Evolutionary conservation across 805 yeast species (phyloP).

Genomic region (Ogataea allantospora): DNA sequence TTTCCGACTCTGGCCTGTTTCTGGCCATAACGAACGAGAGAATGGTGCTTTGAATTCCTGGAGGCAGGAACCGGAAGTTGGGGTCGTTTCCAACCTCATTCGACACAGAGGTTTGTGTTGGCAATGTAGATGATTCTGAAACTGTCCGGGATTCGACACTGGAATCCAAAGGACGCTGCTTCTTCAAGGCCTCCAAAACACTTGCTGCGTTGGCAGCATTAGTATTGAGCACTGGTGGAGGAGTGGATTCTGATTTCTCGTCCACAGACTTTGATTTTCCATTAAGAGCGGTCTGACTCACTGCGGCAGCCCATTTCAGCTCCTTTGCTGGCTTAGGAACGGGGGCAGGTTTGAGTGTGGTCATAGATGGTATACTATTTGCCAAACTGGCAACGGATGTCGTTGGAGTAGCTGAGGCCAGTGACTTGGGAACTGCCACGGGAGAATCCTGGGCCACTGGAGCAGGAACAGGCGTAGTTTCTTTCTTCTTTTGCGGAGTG

Average conservation of each 20-base stretch:
- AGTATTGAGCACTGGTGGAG: slow-evolving; percentile 22
- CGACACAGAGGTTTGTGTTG: slow-evolving; percentile 10
- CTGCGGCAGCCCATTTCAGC: slow-evolving; percentile 36
- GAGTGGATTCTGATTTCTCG: slow-evolving; percentile 2
- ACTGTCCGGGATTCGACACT: slow-evolving; percentile 6
- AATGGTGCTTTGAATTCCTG: slow-evolving; percentile 35
- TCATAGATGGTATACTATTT: slow-evolving; percentile 20
- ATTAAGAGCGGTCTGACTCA: slow-evolving; percentile 20
- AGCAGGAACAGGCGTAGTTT: slow-evolving; percentile 13
- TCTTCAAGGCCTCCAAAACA: slow-evolving; percentile 36
- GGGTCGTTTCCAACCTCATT: slow-evolving; percentile 25
- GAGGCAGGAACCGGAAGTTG: slow-evolving; percentile 33
- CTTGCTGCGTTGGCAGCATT: slow-evolving; percentile 38
- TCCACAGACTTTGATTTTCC: slow-evolving; percentile 8
- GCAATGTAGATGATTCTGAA: slow-evolving; percentile 6
- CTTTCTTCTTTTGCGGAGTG: not conserved
- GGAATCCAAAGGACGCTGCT: slow-evolving; percentile 32
- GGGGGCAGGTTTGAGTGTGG: slow-evolving; percentile 36
- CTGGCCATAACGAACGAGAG: slow-evolving; percentile 29
- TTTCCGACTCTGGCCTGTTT: slow-evolving; percentile 17
- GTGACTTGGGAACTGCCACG: slow-evolving; percentile 1
- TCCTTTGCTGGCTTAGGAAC: slow-evolving; percentile 34
- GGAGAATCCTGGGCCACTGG: slow-evolving; percentile 10
- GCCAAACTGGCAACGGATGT: slow-evolving; percentile 18
- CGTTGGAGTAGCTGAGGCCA: slow-evolving; percentile 11